Conservation (phyloP, 192 early-diverging fungal species). For the Thamnidium elegans region DNA sequence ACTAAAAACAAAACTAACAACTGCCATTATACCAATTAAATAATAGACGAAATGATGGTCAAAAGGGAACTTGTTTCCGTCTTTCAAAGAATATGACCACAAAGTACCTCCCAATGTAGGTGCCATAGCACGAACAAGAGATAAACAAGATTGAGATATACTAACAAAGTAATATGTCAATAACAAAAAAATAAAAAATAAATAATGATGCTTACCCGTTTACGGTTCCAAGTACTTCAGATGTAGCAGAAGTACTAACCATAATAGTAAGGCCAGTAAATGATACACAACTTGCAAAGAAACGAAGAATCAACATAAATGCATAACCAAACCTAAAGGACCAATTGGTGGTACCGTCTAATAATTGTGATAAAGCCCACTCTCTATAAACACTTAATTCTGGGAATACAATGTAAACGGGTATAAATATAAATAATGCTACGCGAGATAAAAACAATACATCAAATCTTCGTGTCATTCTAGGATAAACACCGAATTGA, state of each 20-base stretch:
- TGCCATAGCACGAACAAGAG: constrained; percentile 45
- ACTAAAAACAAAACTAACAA: constrained; percentile 39
- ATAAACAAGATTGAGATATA: constrained; percentile 51
- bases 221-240: constrained; percentile 49
- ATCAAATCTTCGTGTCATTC: constrained; percentile 26
- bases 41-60: constrained; percentile 54
- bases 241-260: constrained; percentile 54
- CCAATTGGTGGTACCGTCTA: constrained; percentile 11
- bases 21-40: constrained; percentile 41
- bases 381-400: constrained; percentile 22
- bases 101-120: constrained; percentile 53
- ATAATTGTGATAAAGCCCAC: constrained; percentile 18
- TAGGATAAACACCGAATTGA: constrained; percentile 50
- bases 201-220: constrained; percentile 38
- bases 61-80: constrained; percentile 46
- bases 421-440: constrained; percentile 35
- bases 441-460: constrained; percentile 35
- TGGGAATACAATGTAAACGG: constrained; percentile 43
- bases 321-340: constrained; percentile 14
- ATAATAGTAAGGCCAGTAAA: constrained; percentile 52
- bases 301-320: constrained; percentile 9
- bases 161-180: background rate
- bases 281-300: constrained; percentile 21
- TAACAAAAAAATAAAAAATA: background rate
- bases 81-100: constrained; percentile 54